These are phyloP conservation scores for Withania somnifera DNA, from an alignment of 305 asterid species.

Conservation along the genomic window DNA sequence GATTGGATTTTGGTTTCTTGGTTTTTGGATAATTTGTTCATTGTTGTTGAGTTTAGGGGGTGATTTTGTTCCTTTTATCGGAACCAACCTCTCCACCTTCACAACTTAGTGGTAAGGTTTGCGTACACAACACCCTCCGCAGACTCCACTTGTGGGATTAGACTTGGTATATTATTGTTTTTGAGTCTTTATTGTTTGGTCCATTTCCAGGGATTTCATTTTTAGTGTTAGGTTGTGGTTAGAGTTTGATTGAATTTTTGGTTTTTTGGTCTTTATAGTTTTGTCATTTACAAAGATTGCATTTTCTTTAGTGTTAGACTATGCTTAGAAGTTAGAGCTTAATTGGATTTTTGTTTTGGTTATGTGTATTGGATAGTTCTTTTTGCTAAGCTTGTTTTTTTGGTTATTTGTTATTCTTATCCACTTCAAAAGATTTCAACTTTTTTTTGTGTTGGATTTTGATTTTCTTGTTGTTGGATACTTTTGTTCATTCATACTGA, in stretches of 20 bases:
- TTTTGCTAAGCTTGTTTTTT: constrained; percentile 9
- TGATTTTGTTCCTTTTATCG: background rate
- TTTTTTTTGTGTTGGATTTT: background rate
- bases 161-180: no score
- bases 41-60: background rate
- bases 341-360: background rate
- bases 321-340: background rate
- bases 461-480: background rate
- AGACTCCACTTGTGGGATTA: no score
- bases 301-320: background rate
- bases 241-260: background rate
- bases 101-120: no score
- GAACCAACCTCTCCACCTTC: no score
- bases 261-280: background rate
- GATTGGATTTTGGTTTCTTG: background rate
- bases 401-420: background rate
- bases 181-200: background rate
- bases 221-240: background rate
- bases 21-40: background rate
- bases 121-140: no score
- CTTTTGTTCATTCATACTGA: background rate
- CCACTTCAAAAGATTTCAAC: background rate
- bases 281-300: background rate
- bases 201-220: background rate
- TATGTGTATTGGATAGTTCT: background rate